Evolutionary conservation across 2,329 filamentous ascomycete species (phyloP).

Genomic region (Cercospora citrullina): DNA sequence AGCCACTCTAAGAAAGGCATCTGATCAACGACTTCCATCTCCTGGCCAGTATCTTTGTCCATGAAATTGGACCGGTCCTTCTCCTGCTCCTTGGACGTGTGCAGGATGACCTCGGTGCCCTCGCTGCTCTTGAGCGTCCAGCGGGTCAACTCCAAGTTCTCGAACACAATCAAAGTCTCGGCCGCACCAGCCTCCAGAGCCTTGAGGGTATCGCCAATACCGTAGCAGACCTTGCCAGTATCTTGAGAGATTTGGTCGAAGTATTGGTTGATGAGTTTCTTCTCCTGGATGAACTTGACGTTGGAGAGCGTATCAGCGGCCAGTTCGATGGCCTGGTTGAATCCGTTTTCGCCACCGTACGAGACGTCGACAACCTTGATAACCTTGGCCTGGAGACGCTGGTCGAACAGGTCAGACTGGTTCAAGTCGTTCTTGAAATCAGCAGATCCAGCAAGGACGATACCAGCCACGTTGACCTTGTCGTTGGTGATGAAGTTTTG

Average conservation of each 20-base stretch:
- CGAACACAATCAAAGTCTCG: slow-evolving; percentile 92
- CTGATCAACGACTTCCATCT: slow-evolving; percentile 91
- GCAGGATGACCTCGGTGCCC: slow-evolving; percentile 71
- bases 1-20: slow-evolving; percentile 99
- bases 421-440: slow-evolving; percentile 99
- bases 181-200: slow-evolving; percentile 93
- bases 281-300: slow-evolving; percentile 99
- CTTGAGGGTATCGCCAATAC: slow-evolving; percentile 96
- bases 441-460: slow-evolving; percentile 93
- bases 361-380: slow-evolving; percentile 99
- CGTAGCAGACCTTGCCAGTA: slow-evolving; percentile 94
- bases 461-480: slow-evolving; percentile 95
- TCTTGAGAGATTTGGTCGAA: slow-evolving; percentile 99
- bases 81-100: slow-evolving; percentile 87
- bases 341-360: slow-evolving; percentile 98
- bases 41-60: slow-evolving; percentile 92
- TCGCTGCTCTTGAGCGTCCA: slow-evolving; percentile 82
- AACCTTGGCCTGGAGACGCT: slow-evolving; percentile 86
- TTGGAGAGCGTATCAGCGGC: slow-evolving; percentile 94
- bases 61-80: slow-evolving; percentile 78
- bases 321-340: slow-evolving; percentile 98
- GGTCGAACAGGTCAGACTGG: slow-evolving; percentile 95
- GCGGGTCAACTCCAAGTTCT: slow-evolving; percentile 93
- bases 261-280: slow-evolving; percentile 98
- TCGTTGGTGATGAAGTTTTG: slow-evolving; percentile 99